These are phyloP conservation scores for Crepidotus variabilis DNA, from an alignment of 768 basidiomycete species.

Conservation along the genomic window DNA sequence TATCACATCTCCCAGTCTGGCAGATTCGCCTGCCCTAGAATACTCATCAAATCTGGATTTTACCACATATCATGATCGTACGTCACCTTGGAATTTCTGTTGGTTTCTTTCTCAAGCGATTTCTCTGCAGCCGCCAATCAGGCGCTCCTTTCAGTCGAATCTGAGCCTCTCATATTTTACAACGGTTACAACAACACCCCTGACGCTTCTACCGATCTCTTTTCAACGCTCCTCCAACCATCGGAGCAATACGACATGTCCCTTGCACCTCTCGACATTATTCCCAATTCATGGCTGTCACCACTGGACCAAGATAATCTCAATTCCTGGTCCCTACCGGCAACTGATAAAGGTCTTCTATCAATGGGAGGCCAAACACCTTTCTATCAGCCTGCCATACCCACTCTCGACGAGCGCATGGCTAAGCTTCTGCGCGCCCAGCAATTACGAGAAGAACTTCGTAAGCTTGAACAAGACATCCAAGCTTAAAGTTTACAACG, in stretches of 20 bases:
- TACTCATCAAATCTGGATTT: background rate
- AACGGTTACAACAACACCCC: background rate
- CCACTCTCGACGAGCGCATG: background rate
- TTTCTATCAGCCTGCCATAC: background rate
- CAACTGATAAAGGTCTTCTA: background rate
- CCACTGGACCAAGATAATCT: background rate
- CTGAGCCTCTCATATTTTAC: background rate
- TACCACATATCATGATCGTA: background rate
- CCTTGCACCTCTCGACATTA: background rate
- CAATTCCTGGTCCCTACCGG: background rate
- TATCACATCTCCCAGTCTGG: background rate
- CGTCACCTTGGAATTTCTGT: background rate
- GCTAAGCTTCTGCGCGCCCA: slow-evolving; percentile 6
- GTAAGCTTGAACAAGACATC: slow-evolving; percentile 5
- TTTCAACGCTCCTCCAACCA: background rate
- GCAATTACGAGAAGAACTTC: slow-evolving; percentile 6
- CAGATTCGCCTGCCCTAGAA: background rate
- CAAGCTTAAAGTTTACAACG: background rate
- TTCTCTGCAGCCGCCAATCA: background rate
- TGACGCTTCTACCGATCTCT: background rate
- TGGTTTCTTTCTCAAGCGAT: background rate
- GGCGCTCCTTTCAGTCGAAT: background rate
- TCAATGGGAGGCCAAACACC: background rate
- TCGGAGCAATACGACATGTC: background rate
- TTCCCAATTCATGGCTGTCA: background rate